These are phyloP conservation scores for Metarhizium sp. DNA, from an alignment of 2,329 filamentous ascomycete species.

Conservation along the genomic window DNA sequence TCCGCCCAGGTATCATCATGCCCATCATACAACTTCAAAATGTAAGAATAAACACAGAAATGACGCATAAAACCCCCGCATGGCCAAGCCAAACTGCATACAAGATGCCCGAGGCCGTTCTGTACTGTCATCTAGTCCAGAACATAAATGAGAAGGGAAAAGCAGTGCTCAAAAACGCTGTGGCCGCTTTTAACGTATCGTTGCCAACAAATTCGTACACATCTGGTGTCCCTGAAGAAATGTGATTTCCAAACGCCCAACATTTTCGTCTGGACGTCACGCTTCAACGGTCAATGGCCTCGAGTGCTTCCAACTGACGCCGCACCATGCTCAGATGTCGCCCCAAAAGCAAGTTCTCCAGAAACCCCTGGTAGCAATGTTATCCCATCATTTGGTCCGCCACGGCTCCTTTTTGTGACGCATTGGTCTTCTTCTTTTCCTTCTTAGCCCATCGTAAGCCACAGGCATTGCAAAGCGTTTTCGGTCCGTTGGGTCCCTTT, in stretches of 20 bases:
- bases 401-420: constrained; percentile 10
- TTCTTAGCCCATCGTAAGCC: constrained; percentile 70
- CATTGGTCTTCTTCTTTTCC: constrained; percentile 57
- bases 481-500: constrained; percentile 85
- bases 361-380: not conserved
- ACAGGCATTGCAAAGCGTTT: constrained; percentile 93
- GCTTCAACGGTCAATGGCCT: not conserved
- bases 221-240: not conserved
- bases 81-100: not conserved
- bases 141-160: not conserved
- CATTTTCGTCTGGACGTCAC: not conserved
- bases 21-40: not conserved
- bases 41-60: not conserved
- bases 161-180: not conserved
- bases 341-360: not conserved
- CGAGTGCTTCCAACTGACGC: not conserved
- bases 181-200: not conserved
- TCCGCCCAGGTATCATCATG: constrained; percentile 4
- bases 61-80: not conserved
- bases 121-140: not conserved
- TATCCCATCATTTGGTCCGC: constrained; percentile 16
- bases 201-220: not conserved
- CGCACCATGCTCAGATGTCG: no score
- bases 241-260: constrained; percentile 1
- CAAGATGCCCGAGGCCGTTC: not conserved